These are phyloP conservation scores for Gyromitra esculenta DNA, from an alignment of 2,329 filamentous ascomycete genomes.

Conservation along the genomic window DNA sequence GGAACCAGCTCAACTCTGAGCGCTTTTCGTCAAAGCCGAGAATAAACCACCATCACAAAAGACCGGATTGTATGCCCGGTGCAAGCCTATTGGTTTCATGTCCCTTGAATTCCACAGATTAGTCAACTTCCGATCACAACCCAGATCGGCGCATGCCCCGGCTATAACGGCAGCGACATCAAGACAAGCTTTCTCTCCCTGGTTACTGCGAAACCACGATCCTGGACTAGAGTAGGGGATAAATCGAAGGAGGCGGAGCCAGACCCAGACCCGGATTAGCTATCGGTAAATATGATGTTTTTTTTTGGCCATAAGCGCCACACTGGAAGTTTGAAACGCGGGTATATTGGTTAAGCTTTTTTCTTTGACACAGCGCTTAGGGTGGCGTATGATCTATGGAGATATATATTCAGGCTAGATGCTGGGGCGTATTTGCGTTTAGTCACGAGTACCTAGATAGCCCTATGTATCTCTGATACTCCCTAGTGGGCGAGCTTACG, in stretches of 20 bases:
- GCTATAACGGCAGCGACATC: conserved; percentile 34
- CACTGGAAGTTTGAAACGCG: conserved; percentile 12
- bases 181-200: conserved; percentile 35
- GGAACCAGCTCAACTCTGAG: not conserved
- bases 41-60: not conserved
- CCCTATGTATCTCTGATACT: not conserved
- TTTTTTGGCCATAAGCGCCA: conserved; percentile 11
- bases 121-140: conserved; percentile 15
- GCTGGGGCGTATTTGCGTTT: not conserved
- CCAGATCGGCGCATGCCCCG: not conserved
- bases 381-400: not conserved
- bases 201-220: not conserved
- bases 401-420: not conserved
- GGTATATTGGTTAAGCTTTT: conserved; percentile 24
- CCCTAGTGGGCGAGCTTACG: not conserved
- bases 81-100: not conserved
- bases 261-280: conserved; percentile 1
- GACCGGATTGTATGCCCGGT: not conserved
- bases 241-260: conserved; percentile 18
- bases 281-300: not conserved
- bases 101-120: not conserved
- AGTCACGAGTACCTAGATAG: not conserved
- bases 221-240: no score
- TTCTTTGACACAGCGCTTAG: conserved; percentile 21
- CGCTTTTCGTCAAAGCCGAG: not conserved